Conservation (phyloP, 2,329 filamentous ascomycete genomes). For the Cladosporium sp. region DNA sequence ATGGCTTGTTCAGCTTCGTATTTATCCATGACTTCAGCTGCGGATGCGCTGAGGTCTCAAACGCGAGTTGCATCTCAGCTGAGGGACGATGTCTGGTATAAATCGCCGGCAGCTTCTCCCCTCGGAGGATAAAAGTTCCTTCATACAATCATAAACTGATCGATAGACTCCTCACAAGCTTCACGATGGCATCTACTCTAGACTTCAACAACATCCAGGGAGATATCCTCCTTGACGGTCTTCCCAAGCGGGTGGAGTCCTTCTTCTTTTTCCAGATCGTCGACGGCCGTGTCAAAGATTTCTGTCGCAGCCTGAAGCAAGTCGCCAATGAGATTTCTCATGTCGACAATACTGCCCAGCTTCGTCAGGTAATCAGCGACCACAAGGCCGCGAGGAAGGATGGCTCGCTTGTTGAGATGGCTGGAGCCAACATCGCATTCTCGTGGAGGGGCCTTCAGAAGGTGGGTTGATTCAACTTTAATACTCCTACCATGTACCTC, state of each 20-base stretch:
- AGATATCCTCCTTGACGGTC: conserved; percentile 23
- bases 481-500: not conserved
- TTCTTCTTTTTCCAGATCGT: conserved; percentile 26
- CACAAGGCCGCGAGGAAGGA: conserved; percentile 12
- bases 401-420: conserved; percentile 14
- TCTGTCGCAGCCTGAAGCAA: conserved; percentile 17
- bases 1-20: too few relatives aligned
- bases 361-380: conserved; percentile 19
- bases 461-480: conserved; percentile 8
- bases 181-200: conserved; percentile 6
- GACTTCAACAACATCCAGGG: conserved; percentile 22
- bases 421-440: conserved; percentile 26
- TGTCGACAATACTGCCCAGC: conserved; percentile 16
- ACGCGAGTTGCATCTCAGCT: too few relatives aligned
- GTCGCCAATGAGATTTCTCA: conserved; percentile 20
- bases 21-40: too few relatives aligned
- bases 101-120: too few relatives aligned
- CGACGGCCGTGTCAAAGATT: conserved; percentile 15
- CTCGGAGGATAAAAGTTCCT: too few relatives aligned
- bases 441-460: conserved; percentile 22
- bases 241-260: conserved; percentile 22
- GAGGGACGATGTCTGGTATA: too few relatives aligned
- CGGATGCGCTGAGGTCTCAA: too few relatives aligned
- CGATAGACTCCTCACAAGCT: not conserved
- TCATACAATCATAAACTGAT: too few relatives aligned